Evolutionary conservation across 2,329 filamentous ascomycete species (phyloP), one percentile per base, ranked within the genome.

Genomic region (Aschersonia sp.): DNA sequence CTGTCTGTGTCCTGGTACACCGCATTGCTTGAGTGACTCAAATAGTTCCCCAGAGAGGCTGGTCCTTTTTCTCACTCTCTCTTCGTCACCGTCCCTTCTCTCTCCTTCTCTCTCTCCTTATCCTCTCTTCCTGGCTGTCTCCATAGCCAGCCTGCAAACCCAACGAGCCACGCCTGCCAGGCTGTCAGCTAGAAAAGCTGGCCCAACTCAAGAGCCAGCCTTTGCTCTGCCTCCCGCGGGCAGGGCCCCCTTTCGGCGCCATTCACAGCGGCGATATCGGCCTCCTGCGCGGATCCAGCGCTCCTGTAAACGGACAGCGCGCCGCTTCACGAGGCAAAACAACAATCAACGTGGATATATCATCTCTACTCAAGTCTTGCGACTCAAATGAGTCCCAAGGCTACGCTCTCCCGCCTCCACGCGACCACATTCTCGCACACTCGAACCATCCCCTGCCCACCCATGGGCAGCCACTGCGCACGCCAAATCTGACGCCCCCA

Each of bases 291-390:
- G 59, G 55, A 53, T 48, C 57, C 46, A 55, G 58, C 46, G 56
- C 57, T 46, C 55, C 60, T 57, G 55, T 53, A 47, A 55, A 57
- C 58, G 52, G 55, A 50, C 52, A 56, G 48, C 50, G 56, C 51
- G 50, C 51, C 52, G 54, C 53, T 51, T 55, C 51, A 53, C 54
- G 55, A 49, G 55, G 55, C 50, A 51, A 51, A 47, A 49, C 54
- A 61, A 74, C 74, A 76, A 78, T 72, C 79, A 89, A 75, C 78
- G 83, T 95, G 88, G 88, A 95, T 89, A 94, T 95, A 84, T 80
- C 85, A 68, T 82, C 84, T 56, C 78, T 95, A 56, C 78, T 95
- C 68, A 86, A 89, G 75, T 76, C 75, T 63, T 71, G 79, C 63
- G 80, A 80, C 75, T 81, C 83, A 68, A 71, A 80, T 76, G 81